Percentiles rank a stretch among this genome's conserved stretches.
phyloP scores from a whole-genome alignment of 2,329 filamentous ascomycete genomes.

The Colletotrichum nymphaeae region DNA sequence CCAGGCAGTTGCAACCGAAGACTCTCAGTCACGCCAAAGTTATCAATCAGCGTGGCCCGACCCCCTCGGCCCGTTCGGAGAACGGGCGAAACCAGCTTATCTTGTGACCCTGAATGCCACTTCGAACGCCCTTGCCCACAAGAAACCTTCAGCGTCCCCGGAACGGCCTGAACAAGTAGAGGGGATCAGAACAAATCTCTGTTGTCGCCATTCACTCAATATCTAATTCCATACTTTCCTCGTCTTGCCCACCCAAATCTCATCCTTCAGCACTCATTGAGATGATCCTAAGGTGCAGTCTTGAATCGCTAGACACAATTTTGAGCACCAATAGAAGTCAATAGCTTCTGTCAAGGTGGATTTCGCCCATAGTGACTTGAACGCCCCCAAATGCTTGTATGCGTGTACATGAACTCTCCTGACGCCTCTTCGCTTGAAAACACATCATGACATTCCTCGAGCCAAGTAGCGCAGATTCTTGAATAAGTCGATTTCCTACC shows the following conservation, averaged over 20 bases:
- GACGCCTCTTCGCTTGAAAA: neutral
- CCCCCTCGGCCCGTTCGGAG: neutral
- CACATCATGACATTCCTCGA: neutral
- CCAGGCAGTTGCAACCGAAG: neutral
- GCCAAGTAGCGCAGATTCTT: neutral
- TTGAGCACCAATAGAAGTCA: neutral
- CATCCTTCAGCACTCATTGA: neutral
- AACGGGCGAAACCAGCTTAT: neutral
- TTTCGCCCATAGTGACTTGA: neutral
- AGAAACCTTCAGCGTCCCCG: neutral
- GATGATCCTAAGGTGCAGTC: neutral
- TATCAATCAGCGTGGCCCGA: neutral
- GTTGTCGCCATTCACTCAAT: neutral
- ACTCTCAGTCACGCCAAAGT: neutral
- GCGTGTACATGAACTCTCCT: neutral
- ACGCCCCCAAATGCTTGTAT: conserved; percentile 1
- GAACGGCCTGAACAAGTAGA: neutral
- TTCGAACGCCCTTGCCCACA: neutral
- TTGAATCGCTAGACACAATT: neutral
- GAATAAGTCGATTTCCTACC: neutral
- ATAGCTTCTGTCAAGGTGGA: neutral
- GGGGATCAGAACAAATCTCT: neutral
- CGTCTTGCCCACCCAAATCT: too few relatives aligned
- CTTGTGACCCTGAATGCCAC: neutral
- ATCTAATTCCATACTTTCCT: neutral